phyloP scores from a whole-genome alignment of 306 rosid species.

The Vachellia collinsii region DNA sequence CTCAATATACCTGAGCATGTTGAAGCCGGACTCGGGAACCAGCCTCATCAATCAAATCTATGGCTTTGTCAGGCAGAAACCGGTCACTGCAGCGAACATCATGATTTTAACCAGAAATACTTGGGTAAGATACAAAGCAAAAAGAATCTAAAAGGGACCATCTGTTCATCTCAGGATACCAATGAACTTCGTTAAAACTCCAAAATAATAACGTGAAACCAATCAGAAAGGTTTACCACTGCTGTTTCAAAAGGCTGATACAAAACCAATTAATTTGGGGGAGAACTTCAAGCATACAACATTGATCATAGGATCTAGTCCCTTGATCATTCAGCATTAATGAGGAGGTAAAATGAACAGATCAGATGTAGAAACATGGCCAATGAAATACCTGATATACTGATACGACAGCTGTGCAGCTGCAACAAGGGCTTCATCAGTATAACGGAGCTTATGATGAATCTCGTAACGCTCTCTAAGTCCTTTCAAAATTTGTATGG shows the following conservation, averaged over 20 bases:
- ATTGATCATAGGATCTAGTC: neutral
- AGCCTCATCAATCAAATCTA: slow-evolving; percentile 95
- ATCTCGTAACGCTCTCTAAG: slow-evolving; percentile 94
- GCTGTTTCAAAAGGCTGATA: slow-evolving; percentile 11
- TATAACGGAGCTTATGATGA: slow-evolving; percentile 95
- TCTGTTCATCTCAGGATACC: neutral
- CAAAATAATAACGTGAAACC: slow-evolving; percentile 19
- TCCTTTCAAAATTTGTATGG: slow-evolving; percentile 83
- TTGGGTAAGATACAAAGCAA: neutral
- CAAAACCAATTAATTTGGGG: neutral
- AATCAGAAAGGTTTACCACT: neutral
- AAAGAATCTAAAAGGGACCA: neutral
- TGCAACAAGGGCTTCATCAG: slow-evolving; percentile 85
- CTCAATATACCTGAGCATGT: slow-evolving; percentile 80
- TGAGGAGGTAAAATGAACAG: neutral
- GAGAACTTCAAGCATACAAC: slow-evolving; percentile 5
- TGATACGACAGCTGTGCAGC: slow-evolving; percentile 93
- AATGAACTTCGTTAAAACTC: slow-evolving; percentile 1
- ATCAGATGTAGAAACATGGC: slow-evolving; percentile 2
- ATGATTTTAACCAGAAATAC: slow-evolving; percentile 27
- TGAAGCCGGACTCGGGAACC: slow-evolving; percentile 94
- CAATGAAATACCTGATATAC: slow-evolving; percentile 74
- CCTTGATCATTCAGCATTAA: neutral
- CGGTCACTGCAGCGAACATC: slow-evolving; percentile 67
- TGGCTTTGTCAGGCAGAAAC: slow-evolving; percentile 93